A percentile compares a stretch with the other conserved stretches of the same genome.
These are phyloP conservation scores for Trametes gibbosa DNA, from an alignment of 768 basidiomycete genomes.

Conservation along the genomic window DNA sequence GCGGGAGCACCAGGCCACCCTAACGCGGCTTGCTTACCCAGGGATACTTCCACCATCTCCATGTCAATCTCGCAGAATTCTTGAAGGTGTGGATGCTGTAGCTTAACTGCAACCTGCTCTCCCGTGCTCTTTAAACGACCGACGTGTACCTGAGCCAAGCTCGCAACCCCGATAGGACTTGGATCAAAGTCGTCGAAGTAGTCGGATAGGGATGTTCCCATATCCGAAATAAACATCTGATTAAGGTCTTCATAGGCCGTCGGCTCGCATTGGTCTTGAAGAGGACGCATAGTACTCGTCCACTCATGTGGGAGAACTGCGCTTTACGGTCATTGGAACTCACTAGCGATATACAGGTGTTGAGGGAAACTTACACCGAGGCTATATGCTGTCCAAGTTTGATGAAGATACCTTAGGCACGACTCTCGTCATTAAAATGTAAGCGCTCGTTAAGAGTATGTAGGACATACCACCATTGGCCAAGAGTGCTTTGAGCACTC, in stretches of 20 bases:
- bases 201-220: slow-evolving; percentile 67
- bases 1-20: neutral
- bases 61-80: slow-evolving; percentile 93
- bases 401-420: slow-evolving; percentile 67
- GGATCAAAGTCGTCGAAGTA: slow-evolving; percentile 86
- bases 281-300: slow-evolving; percentile 53
- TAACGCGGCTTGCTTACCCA: slow-evolving; percentile 43
- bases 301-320: slow-evolving; percentile 62
- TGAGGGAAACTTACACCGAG: slow-evolving; percentile 46
- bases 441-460: neutral
- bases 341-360: neutral
- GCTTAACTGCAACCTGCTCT: slow-evolving; percentile 82
- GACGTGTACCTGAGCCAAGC: slow-evolving; percentile 92
- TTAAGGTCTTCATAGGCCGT: slow-evolving; percentile 80
- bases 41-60: slow-evolving; percentile 74
- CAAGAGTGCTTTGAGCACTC: slow-evolving; percentile 79
- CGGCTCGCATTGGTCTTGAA: slow-evolving; percentile 93
- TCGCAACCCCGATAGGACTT: slow-evolving; percentile 91
- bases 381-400: slow-evolving; percentile 90
- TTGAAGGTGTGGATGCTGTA: slow-evolving; percentile 91
- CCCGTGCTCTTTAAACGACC: slow-evolving; percentile 72
- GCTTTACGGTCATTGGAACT: slow-evolving; percentile 29
- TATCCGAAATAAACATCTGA: slow-evolving; percentile 73
- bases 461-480: slow-evolving; percentile 73
- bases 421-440: neutral